phyloP scores from a whole-genome alignment of 805 yeast genomes.

The Candida krabiensis region DNA sequence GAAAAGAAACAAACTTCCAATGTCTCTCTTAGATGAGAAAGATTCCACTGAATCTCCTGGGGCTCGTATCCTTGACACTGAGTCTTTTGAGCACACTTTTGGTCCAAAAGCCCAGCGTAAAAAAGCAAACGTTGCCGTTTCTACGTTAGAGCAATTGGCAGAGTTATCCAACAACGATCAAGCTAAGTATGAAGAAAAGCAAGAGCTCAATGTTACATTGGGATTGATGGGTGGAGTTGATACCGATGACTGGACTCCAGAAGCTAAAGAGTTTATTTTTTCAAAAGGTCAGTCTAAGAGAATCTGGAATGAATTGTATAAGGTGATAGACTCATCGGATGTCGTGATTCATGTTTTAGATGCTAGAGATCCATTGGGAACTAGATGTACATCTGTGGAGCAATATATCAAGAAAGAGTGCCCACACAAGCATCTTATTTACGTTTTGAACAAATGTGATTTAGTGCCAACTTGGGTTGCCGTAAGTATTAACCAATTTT shows the following conservation, averaged over 20 bases:
- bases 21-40: conserved; percentile 90
- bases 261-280: conserved; percentile 94
- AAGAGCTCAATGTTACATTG: conserved; percentile 68
- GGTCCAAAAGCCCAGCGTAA: conserved; percentile 96
- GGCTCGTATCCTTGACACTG: conserved; percentile 83
- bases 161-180: conserved; percentile 55
- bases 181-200: conserved; percentile 66
- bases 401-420: conserved; percentile 91
- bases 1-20: conserved; percentile 89
- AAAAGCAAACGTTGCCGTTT: conserved; percentile 75
- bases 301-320: conserved; percentile 96
- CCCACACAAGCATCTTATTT: conserved; percentile 93
- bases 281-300: conserved; percentile 97
- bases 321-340: conserved; percentile 96
- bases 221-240: conserved; percentile 76
- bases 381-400: conserved; percentile 91
- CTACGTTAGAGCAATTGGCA: conserved; percentile 81
- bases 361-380: conserved; percentile 97
- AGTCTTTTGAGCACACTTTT: conserved; percentile 75
- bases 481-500: conserved; percentile 91
- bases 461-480: conserved; percentile 99
- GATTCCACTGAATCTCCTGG: conserved; percentile 75
- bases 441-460: conserved; percentile 95
- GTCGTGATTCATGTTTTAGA: conserved; percentile 95
- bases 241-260: conserved; percentile 82